A percentile compares a stretch with the other conserved stretches of the same genome.
Conservation (phyloP, 1,284 basidiomycete genomes). For the Austroboletus olivaceoglutinosus region DNA sequence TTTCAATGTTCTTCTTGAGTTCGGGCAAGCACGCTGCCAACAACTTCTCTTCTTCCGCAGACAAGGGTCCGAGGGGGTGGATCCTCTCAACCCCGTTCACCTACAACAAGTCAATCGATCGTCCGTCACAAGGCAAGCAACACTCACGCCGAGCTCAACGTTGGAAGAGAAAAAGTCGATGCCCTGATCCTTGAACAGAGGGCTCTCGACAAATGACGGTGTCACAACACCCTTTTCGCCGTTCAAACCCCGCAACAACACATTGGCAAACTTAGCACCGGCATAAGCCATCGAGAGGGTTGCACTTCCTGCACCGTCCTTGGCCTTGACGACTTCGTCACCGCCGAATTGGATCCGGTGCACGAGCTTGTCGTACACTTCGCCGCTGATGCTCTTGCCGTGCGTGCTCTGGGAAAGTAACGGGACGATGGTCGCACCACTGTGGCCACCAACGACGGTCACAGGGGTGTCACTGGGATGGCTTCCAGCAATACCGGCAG, state of each 20-base stretch:
- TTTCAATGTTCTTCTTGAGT: slow-evolving; percentile 96
- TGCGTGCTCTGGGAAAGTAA: slow-evolving; percentile 79
- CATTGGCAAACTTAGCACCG: slow-evolving; percentile 84
- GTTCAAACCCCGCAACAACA: slow-evolving; percentile 79
- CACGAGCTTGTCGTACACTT: slow-evolving; percentile 68
- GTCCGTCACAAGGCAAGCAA: not conserved
- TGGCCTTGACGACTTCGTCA: slow-evolving; percentile 89
- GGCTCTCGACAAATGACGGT: slow-evolving; percentile 88
- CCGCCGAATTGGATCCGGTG: slow-evolving; percentile 91
- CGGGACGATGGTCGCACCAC: slow-evolving; percentile 94
- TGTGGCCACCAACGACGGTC: slow-evolving; percentile 95
- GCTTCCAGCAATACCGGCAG: slow-evolving; percentile 70
- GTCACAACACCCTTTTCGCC: slow-evolving; percentile 85
- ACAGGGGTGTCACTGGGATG: slow-evolving; percentile 69
- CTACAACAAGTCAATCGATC: slow-evolving; percentile 37
- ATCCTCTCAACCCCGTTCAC: slow-evolving; percentile 89
- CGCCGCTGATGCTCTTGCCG: slow-evolving; percentile 61
- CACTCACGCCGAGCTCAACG: slow-evolving; percentile 85
- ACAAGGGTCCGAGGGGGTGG: slow-evolving; percentile 73
- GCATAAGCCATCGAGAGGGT: slow-evolving; percentile 95
- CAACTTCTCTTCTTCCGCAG: slow-evolving; percentile 81
- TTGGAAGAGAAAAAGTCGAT: slow-evolving; percentile 89
- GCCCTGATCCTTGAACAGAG: slow-evolving; percentile 78
- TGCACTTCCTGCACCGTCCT: slow-evolving; percentile 87
- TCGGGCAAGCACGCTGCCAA: slow-evolving; percentile 88